phyloP scores from a whole-genome alignment of 2,329 filamentous ascomycete genomes.

The Geosmithia flava region DNA sequence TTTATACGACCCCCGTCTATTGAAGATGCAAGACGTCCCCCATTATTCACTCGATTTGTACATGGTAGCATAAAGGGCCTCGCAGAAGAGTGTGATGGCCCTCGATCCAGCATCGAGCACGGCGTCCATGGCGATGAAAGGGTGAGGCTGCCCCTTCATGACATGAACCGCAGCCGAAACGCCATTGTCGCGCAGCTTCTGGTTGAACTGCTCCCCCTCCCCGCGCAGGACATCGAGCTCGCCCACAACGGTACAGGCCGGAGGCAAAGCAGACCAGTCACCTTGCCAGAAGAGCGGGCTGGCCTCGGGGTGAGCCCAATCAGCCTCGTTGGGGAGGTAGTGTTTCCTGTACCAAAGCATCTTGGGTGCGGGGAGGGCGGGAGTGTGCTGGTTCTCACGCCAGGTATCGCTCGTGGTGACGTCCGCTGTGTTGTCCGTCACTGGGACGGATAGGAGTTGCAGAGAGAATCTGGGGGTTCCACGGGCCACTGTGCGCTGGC shows the following conservation, averaged over 20 bases:
- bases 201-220: conserved; percentile 38
- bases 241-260: conserved; percentile 36
- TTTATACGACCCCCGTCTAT: background rate
- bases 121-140: conserved; percentile 45
- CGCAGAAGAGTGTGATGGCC: conserved; percentile 32
- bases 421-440: conserved; percentile 43
- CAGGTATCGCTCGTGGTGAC: conserved; percentile 26
- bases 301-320: conserved; percentile 37
- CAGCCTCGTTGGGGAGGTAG: conserved; percentile 35
- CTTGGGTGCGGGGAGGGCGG: conserved; percentile 40
- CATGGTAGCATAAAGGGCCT: conserved; percentile 7
- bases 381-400: conserved; percentile 34
- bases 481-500: conserved; percentile 30
- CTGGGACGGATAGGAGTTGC: conserved; percentile 44
- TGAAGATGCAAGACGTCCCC: no score
- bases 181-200: conserved; percentile 31
- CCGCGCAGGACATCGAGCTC: conserved; percentile 43
- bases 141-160: conserved; percentile 22
- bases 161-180: conserved; percentile 28
- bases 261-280: conserved; percentile 35
- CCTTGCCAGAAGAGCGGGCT: conserved; percentile 38
- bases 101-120: conserved; percentile 35
- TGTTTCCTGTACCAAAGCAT: conserved; percentile 50
- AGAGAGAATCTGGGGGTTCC: conserved; percentile 15
- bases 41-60: background rate